Evolutionary conservation across 805 yeast genomes (phyloP).

Genomic region (Pichia heedii): DNA sequence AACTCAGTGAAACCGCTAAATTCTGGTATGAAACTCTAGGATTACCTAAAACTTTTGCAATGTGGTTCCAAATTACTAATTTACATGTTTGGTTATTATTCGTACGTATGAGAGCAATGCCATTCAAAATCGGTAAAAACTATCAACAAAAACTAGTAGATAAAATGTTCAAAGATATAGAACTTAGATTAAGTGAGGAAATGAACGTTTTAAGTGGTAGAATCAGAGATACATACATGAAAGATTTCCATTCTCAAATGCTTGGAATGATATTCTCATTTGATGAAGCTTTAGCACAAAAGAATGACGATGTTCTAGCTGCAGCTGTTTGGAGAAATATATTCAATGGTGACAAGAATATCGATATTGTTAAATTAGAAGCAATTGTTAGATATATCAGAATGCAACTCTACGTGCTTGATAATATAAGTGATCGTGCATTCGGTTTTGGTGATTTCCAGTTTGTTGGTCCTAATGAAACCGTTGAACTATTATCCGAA

Average conservation of each 20-base stretch:
- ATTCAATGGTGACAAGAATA: constrained; percentile 74
- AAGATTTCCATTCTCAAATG: constrained; percentile 83
- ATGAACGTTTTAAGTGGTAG: constrained; percentile 76
- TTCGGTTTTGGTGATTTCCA: constrained; percentile 85
- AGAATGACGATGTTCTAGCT: constrained; percentile 63
- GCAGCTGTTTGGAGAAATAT: constrained; percentile 85
- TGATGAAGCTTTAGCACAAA: constrained; percentile 82
- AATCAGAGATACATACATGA: constrained; percentile 75
- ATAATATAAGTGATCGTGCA: constrained; percentile 80
- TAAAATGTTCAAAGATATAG: constrained; percentile 83
- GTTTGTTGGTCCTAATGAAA: constrained; percentile 75
- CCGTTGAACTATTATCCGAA: constrained; percentile 61
- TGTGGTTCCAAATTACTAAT: constrained; percentile 89
- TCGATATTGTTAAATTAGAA: constrained; percentile 77
- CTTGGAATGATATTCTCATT: constrained; percentile 84
- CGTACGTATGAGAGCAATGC: constrained; percentile 95
- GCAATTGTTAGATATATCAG: constrained; percentile 85
- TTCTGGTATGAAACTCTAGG: constrained; percentile 81
- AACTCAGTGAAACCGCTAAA: constrained; percentile 59
- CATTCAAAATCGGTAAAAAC: constrained; percentile 76
- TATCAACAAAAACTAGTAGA: constrained; percentile 91
- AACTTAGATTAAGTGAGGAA: constrained; percentile 74
- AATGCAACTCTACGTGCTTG: constrained; percentile 79
- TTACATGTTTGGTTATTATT: constrained; percentile 90
- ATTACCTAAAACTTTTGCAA: constrained; percentile 82